Base-by-base conservation (phyloP, 192 early-diverging fungal genomes). In the Rhizoclosmatium sp. region DNA sequence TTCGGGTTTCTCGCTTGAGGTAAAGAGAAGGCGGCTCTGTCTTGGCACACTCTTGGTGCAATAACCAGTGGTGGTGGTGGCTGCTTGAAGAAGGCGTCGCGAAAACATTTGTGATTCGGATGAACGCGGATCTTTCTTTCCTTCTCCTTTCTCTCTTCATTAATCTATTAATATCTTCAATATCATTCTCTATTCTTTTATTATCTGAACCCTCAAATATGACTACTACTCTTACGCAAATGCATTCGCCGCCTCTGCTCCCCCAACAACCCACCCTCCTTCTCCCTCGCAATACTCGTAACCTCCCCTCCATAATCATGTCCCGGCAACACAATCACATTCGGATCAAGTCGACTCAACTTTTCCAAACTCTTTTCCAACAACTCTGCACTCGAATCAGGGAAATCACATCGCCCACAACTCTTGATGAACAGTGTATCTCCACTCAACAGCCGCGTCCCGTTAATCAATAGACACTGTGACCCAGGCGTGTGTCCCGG, bases 401-500 rank as follows among this genome's bases (percentile, higher is more conserved):
- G 89, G 41, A 97, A 87, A 78, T 98, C 96, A 0, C 92, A 85
- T 56, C 96, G 89, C 2, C 96, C 95, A 77, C 93, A 96, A 14
- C 72, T 46, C 3, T 91, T 87, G 0, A 92, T 92, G 78, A 95
- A 96, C 58, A 98, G 83, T 16, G 95, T 96, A 78, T 98, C 96
- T 14, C 96, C 96, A 45, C 92, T 92, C 51, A 98, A 86, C 76
- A 98, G 84, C 44, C 94, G 82, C 54, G 82, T 85, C 2, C 83
- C 85, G 84, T 94, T 95, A 4, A 97, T 87, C 58, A 96, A 58
- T 21, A 98, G 70, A 71, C 93, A 93, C 82, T 96, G 94, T 71
- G 92, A 93, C 7, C 96, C 96, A 2, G 91, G 89, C 40, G 96
- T 94, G 79, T 98, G 96, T 16, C 96, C 96, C 2, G 96, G 96